Conservation (phyloP, 2,329 filamentous ascomycete genomes). For the Lachnellula hyalina region DNA sequence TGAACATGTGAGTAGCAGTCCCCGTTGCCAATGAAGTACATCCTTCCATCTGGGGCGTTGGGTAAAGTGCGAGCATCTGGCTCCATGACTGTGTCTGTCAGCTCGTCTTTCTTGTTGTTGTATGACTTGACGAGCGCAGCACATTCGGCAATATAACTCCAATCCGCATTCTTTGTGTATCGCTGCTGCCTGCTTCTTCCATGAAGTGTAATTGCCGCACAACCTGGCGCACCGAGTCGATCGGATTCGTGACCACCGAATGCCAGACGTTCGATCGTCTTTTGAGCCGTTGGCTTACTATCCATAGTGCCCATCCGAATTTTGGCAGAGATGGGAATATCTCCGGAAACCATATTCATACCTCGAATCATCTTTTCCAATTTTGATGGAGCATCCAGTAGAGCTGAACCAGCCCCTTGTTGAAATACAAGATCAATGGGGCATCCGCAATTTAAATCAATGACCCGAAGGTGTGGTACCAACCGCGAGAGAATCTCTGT, state of each 20-base stretch:
- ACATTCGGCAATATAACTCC: slow-evolving; percentile 89
- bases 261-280: slow-evolving; percentile 75
- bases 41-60: slow-evolving; percentile 57
- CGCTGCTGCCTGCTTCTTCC: slow-evolving; percentile 90
- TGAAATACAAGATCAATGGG: slow-evolving; percentile 93
- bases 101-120: slow-evolving; percentile 59
- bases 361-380: slow-evolving; percentile 91
- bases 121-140: slow-evolving; percentile 77
- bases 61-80: slow-evolving; percentile 70
- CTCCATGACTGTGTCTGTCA: slow-evolving; percentile 73
- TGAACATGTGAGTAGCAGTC: slow-evolving; percentile 93
- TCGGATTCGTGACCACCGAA: slow-evolving; percentile 71
- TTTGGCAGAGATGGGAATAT: slow-evolving; percentile 90
- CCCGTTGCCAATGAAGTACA: slow-evolving; percentile 94
- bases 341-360: slow-evolving; percentile 89
- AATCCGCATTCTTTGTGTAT: slow-evolving; percentile 89
- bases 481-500: slow-evolving; percentile 73
- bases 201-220: slow-evolving; percentile 93
- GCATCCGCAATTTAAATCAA: slow-evolving; percentile 96
- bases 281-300: slow-evolving; percentile 70
- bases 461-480: slow-evolving; percentile 78
- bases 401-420: slow-evolving; percentile 80
- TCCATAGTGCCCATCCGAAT: slow-evolving; percentile 87
- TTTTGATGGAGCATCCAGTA: slow-evolving; percentile 84
- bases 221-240: slow-evolving; percentile 70